These are phyloP conservation scores for Salvia sclarea DNA, from an alignment of 305 asterid genomes.

Conservation along the genomic window DNA sequence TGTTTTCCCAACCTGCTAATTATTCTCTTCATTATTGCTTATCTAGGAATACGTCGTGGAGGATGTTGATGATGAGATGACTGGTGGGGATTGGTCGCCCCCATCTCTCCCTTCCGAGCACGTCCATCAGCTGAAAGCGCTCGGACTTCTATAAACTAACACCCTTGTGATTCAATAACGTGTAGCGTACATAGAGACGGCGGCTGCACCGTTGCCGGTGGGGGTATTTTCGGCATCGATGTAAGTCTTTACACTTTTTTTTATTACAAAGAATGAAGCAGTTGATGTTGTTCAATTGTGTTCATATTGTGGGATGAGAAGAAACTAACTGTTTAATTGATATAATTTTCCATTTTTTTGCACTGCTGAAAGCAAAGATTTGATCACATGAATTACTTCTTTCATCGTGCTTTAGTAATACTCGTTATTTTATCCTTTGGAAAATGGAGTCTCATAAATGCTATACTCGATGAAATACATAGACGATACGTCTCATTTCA, in stretches of 20 bases:
- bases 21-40: no score
- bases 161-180: constrained; percentile 17
- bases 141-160: constrained; percentile 64
- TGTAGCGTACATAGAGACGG: constrained; percentile 22
- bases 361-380: constrained; percentile 20
- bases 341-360: constrained; percentile 21
- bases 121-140: constrained; percentile 81
- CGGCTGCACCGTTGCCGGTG: background rate
- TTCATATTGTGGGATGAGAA: constrained; percentile 32
- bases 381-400: background rate
- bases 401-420: background rate
- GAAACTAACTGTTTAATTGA: constrained; percentile 28
- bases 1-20: no score
- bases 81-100: constrained; percentile 80
- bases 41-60: constrained; percentile 88
- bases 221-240: constrained; percentile 16
- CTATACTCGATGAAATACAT: no score
- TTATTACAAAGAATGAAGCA: constrained; percentile 18
- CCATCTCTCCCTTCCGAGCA: constrained; percentile 83
- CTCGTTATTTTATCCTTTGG: no score
- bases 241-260: constrained; percentile 26
- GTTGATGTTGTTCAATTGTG: constrained; percentile 29
- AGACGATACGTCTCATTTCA: no score
- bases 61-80: constrained; percentile 84
- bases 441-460: no score